Evolutionary conservation across 768 basidiomycete species (phyloP).

Genomic region (Russula foetens): DNA sequence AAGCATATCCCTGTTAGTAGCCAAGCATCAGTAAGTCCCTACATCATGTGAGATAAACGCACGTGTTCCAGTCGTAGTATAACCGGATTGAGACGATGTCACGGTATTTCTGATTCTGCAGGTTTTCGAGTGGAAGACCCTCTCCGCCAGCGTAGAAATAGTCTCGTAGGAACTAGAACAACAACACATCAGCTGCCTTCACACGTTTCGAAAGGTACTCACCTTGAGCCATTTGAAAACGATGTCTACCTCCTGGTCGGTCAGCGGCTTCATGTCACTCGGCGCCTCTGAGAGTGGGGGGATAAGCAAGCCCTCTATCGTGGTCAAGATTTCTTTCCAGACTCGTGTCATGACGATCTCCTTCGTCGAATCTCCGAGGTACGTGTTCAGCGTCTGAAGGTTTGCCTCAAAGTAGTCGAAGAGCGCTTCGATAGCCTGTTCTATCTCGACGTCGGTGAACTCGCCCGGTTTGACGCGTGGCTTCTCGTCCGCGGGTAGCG

Average conservation of each 20-base stretch:
- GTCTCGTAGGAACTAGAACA: slow-evolving; percentile 73
- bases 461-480: slow-evolving; percentile 72
- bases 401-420: slow-evolving; percentile 98
- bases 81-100: slow-evolving; percentile 84
- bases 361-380: slow-evolving; percentile 76
- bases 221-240: slow-evolving; percentile 99
- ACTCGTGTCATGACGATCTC: slow-evolving; percentile 87
- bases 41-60: slow-evolving; percentile 25
- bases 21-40: slow-evolving; percentile 10
- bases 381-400: slow-evolving; percentile 82
- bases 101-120: slow-evolving; percentile 93
- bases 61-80: slow-evolving; percentile 97
- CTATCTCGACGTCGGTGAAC: slow-evolving; percentile 89
- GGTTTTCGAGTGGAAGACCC: slow-evolving; percentile 75
- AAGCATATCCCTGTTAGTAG: slow-evolving; percentile 54
- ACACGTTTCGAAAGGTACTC: slow-evolving; percentile 10
- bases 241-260: slow-evolving; percentile 94
- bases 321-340: slow-evolving; percentile 91
- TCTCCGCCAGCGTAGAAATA: slow-evolving; percentile 95
- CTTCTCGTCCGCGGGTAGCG: slow-evolving; percentile 66
- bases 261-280: slow-evolving; percentile 87
- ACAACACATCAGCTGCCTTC: slow-evolving; percentile 2
- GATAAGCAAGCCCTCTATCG: slow-evolving; percentile 83
- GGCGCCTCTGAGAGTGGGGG: slow-evolving; percentile 81
- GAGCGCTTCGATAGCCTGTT: slow-evolving; percentile 81